Conservation (phyloP, 164 flowering plant genomes). For the Stephania yunnanensis region DNA sequence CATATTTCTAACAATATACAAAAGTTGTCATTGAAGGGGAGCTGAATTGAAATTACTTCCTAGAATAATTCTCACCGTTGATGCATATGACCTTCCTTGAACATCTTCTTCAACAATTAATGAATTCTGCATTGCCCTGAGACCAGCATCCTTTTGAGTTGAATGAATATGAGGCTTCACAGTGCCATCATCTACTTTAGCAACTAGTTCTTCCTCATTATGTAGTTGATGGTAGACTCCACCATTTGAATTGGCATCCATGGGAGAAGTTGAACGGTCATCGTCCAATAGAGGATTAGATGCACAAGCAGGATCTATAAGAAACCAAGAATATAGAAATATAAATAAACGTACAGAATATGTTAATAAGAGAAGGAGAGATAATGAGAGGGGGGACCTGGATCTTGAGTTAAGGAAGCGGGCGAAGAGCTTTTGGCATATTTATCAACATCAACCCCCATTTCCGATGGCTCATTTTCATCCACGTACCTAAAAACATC, state of each 20-base stretch:
- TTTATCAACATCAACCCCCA: slow-evolving; percentile 17
- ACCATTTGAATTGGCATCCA: slow-evolving; percentile 31
- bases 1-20: not conserved
- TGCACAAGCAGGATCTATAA: slow-evolving; percentile 26
- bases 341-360: not conserved
- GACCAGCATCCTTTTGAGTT: slow-evolving; percentile 24
- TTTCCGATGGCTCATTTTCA: slow-evolving; percentile 22
- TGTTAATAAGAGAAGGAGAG: not conserved
- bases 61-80: slow-evolving; percentile 1
- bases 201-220: slow-evolving; percentile 36
- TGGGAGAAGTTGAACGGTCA: slow-evolving; percentile 10
- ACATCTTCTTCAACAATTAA: slow-evolving; percentile 34
- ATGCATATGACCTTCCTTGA: slow-evolving; percentile 59
- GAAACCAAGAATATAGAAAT: slow-evolving; percentile 5
- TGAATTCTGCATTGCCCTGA: slow-evolving; percentile 21
- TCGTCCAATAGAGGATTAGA: slow-evolving; percentile 38
- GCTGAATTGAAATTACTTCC: not conserved
- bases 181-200: slow-evolving; percentile 38
- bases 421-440: slow-evolving; percentile 10
- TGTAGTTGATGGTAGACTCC: slow-evolving; percentile 43
- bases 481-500: slow-evolving; percentile 68
- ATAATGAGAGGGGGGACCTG: slow-evolving; percentile 25
- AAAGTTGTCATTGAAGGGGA: too few relatives aligned
- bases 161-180: slow-evolving; percentile 22
- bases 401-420: slow-evolving; percentile 29